Conservation (phyloP, 495 filamentous ascomycete species). For the Hypoxylon perforatum region DNA sequence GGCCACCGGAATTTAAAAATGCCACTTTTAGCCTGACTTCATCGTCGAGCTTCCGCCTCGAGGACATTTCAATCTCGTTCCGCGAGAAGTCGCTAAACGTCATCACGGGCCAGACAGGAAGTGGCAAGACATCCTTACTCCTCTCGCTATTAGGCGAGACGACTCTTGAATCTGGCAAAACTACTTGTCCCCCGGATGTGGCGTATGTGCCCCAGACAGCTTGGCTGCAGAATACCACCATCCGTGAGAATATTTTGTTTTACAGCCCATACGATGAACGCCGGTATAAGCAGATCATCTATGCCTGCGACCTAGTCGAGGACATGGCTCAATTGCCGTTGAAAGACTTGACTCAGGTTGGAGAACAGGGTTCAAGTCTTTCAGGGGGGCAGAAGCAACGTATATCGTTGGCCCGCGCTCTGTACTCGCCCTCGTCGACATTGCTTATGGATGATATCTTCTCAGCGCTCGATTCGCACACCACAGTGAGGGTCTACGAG, state of each 20-base stretch:
- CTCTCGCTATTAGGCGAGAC: conserved; percentile 89
- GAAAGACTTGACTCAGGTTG: conserved; percentile 82
- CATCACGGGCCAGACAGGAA: conserved; percentile 80
- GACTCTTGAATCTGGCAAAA: conserved; percentile 72
- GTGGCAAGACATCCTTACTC: conserved; percentile 84
- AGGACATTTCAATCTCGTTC: conserved; percentile 74
- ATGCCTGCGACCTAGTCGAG: conserved; percentile 81
- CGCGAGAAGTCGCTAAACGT: conserved; percentile 76
- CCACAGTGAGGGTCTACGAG: conserved; percentile 86
- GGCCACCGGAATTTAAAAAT: conserved; percentile 60
- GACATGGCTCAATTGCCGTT: conserved; percentile 81
- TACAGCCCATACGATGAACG: conserved; percentile 74
- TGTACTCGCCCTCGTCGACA: conserved; percentile 81
- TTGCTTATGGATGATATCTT: conserved; percentile 84
- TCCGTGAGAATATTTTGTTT: conserved; percentile 86
- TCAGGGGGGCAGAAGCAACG: conserved; percentile 90
- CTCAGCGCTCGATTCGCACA: conserved; percentile 87
- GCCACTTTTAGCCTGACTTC: conserved; percentile 54
- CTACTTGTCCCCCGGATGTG: conserved; percentile 73
- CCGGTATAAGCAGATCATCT: conserved; percentile 77
- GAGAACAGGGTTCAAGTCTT: conserved; percentile 85
- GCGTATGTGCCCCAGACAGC: conserved; percentile 92
- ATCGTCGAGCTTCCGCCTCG: conserved; percentile 71
- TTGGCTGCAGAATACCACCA: conserved; percentile 85
- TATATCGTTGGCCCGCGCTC: conserved; percentile 81